phyloP scores from a whole-genome alignment of 495 filamentous ascomycete species.

The Hyaloscypha bicolor region DNA sequence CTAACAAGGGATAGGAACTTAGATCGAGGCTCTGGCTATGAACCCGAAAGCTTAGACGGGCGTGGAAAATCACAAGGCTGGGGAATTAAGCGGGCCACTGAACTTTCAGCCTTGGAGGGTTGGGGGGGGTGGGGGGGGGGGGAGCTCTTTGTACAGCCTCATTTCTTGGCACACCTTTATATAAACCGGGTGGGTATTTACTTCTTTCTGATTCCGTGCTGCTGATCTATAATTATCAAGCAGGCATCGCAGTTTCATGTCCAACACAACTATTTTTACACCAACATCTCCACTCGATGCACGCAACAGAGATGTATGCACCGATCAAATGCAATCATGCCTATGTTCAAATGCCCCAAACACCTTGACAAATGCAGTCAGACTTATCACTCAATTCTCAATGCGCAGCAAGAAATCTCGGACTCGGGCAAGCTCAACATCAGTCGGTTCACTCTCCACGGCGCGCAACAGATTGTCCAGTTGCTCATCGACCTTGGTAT shows the following conservation, averaged over 20 bases:
- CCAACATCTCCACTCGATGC: background rate
- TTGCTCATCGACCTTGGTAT: slow-evolving; percentile 62
- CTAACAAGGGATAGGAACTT: no score
- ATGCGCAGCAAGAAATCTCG: slow-evolving; percentile 74
- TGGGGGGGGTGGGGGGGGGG: no score
- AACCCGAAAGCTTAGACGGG: no score
- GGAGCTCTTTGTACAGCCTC: no score
- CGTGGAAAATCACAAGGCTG: no score
- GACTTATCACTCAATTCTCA: slow-evolving; percentile 39
- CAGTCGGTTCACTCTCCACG: slow-evolving; percentile 71
- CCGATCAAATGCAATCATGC: background rate
- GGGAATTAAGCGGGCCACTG: no score
- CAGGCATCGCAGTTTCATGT: background rate
- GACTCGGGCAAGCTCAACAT: slow-evolving; percentile 68
- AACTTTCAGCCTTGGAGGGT: no score
- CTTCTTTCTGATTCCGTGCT: background rate
- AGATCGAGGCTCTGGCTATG: no score
- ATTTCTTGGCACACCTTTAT: no score
- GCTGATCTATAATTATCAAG: background rate
- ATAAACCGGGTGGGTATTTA: background rate
- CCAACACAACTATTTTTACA: slow-evolving; percentile 3
- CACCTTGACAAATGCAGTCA: slow-evolving; percentile 10
- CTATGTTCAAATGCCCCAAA: slow-evolving; percentile 1
- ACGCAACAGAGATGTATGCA: background rate
- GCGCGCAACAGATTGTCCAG: slow-evolving; percentile 64